A percentile compares a stretch with the other conserved stretches of the same genome.
Evolutionary conservation across 805 yeast species (phyloP).

Genomic region (Tetrapisispora phaffii): DNA sequence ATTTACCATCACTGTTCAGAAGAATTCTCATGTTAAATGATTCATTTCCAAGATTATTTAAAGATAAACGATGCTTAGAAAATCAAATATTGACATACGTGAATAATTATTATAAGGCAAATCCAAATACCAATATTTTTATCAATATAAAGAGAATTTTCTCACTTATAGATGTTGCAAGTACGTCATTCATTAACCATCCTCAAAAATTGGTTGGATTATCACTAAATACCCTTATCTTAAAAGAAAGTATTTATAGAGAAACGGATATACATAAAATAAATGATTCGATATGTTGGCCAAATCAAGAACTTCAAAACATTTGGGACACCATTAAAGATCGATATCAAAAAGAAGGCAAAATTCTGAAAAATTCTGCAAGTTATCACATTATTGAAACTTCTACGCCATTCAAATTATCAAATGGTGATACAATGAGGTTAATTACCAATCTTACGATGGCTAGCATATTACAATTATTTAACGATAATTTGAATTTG

Average conservation of each 20-base stretch:
- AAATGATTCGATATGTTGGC: neutral
- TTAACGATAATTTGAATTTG: neutral
- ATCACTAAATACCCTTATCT: neutral
- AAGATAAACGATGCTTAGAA: neutral
- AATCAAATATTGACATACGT: neutral
- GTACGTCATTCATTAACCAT: neutral
- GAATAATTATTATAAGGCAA: neutral
- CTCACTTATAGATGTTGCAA: neutral
- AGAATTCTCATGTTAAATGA: neutral
- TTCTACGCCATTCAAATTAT: neutral
- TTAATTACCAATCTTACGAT: neutral
- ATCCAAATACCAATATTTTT: neutral
- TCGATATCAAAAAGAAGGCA: neutral
- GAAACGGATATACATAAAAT: neutral
- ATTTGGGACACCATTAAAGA: neutral
- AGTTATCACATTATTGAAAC: neutral
- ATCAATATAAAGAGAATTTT: neutral
- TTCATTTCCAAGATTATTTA: neutral
- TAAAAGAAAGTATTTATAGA: neutral
- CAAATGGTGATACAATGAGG: neutral
- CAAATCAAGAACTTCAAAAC: neutral
- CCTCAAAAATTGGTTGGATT: neutral
- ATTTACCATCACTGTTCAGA: slow-evolving; percentile 1
- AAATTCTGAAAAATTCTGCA: neutral
- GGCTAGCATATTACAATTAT: slow-evolving; percentile 1